Base-by-base conservation (phyloP, 78 protist genomes). In the Tieghemostelium lacteum region DNA sequence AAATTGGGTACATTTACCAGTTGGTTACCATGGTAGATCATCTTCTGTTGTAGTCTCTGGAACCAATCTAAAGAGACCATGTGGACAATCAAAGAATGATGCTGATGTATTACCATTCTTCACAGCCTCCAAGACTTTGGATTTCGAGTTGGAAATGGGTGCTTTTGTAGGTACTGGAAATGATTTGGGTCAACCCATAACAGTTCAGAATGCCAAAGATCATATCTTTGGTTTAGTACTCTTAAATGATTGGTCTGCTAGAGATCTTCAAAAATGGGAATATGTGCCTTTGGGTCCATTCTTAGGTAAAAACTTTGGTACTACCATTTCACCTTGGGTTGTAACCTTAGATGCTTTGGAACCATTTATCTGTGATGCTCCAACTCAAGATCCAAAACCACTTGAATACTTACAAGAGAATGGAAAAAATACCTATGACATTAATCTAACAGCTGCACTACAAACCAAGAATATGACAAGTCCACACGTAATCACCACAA, bases 261-360 rank as follows among this genome's bases (percentile, higher is more conserved):
- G 98, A 12, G 98, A 95, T 73, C 74, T 96, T 29, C 99, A 98
- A 65, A 87, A 92, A 85, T 97, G 97, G 97, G 96, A 94, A 73
- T 97, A 98, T 62, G 97, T 94, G 2, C 99, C 99, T 3, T 95
- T 98, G 16, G 99, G 99, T 14, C 99, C 99, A 39, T 97, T 98
- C 87, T 69, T 77, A 29, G 97, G 92, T 19, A 98, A 98, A 94
- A 94, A 94, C 89, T 97, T 98, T 60, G 95, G 93, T 93, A 86
- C 98, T 42, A 86, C 98, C 40, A 87, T 98, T 73, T 96, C 98
- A 37, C 98, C 99, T 1, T 98, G 99, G 99, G 96, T 98, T 31
- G 98, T 96, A 72, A 96, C 99, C 40, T 28, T 96, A 67, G 98
- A 95, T 2, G 99, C 99, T 10, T 74, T 97, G 14, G 96, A 93